Evolutionary conservation across 352 stramenopile genomes (phyloP), one percentile per base, ranked within the genome.

Genomic region (Phytophthora meadii): DNA sequence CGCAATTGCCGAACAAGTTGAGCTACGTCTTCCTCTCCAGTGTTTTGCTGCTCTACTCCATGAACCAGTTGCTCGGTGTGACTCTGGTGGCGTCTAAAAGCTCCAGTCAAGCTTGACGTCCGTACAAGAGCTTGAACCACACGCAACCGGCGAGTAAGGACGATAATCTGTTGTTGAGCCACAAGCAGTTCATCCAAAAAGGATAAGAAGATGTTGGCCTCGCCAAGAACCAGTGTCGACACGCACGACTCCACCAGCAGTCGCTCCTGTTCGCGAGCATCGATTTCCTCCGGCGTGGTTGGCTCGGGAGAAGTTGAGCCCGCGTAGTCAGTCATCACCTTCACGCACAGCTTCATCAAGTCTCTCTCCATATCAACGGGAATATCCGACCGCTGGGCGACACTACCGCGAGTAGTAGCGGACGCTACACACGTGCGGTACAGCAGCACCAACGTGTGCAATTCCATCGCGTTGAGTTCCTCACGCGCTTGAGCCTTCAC

Each of bases 361-460:
- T 76, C 60, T 44, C 41, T 60, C 56, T 88, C 71, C 79, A 92
- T 84, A 25, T 80, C 76, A 1, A 30, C 37, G 12, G 82, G 79
- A 53, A 90, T 70, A 8, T 89, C 73, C 19, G 60, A 66, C 34
- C 70, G 61, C 2, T 71, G 66, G 32, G 11, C 28, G 15, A 72
- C 68, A 24, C 53, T 42, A 22, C 22, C 54, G 24, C 37, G 58
- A 36, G 28, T 48, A 22, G 48, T 57, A 67, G 70, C 77, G 0
- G 84, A 90, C 1, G 64, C 57, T 37, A 91, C 68, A 17, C 82
- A 91, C 6, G 78, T 76, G 27, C 72, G 60, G 45, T 91, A 89
- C 1, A 93, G 56, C n/a, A 89, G 45, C 51, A 86, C 52, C 22
- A 91, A 67, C 0, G 84, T 88, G 59, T 93, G 82, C 27, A 90